Base-by-base conservation (phyloP, 495 filamentous ascomycete genomes). In the Hypoxylon fuscum region DNA sequence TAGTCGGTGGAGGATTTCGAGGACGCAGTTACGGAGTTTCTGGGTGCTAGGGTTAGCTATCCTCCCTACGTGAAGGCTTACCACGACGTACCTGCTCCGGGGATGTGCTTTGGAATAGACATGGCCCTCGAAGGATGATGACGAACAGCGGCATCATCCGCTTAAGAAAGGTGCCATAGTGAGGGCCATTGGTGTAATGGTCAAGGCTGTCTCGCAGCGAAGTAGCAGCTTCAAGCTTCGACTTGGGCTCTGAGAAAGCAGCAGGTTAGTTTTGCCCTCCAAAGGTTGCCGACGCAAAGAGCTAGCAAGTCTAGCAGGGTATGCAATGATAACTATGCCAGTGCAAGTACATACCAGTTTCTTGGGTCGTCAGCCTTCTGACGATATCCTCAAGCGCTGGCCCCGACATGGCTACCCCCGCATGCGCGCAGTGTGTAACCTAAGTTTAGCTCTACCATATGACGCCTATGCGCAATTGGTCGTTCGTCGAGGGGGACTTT, bases 1-100 rank as follows among this genome's bases (percentile, higher is more conserved):
- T 52, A 99, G 72, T 45, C 96, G 87, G 76, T 98, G 93, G 2
- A 99, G 79, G 46, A 96, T 97, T 73, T 99, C 96, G 53, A 99
- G 88, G 17, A 93, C 83, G 66, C 90, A 93, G 73, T 93, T 92
- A 44, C 96, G 89, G 47, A 97, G 76, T 84, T 91, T 93, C 89
- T 97, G 77, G 15, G 59, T 37, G 40, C 56, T 53, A 56, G 12
- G 42, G 17, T 64, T 58, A 72, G 54, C 27, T 22, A 17, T 31
- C 42, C 68, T 38, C 72, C 55, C 18, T 21, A 47, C 22, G 14
- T 51, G 18, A 9, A 41, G 22, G 31, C 1, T 18, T 40, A 35
- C 20, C 34, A 45, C 34, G 12, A 40, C 52, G 53, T 75, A 89
- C 88, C 81, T 96, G 93, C 53, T 97, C 95, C 42, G 86, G 83